Evolutionary conservation across 1,284 basidiomycete species (phyloP), one percentile per base, ranked within the genome.

Genomic region (Pascua guehoae): DNA sequence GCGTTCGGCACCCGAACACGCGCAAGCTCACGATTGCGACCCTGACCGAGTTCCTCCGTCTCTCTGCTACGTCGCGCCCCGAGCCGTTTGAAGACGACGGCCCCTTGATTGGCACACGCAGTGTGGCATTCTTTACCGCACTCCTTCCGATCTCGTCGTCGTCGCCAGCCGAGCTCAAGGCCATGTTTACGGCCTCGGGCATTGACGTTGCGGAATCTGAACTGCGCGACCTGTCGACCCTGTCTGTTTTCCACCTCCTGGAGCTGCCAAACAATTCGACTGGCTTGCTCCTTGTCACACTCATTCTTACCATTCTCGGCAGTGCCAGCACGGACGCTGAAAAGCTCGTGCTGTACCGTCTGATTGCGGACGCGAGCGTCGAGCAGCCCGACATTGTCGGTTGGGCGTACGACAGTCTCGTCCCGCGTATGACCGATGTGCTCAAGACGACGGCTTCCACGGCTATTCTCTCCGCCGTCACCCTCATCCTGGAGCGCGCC

Each of bases 91-190:
- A 64, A 12, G 68, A 66, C 41, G 66, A 67, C 38, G 59, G 51
- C 11, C 65, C 63, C 2, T 51, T 63, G 45, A 76, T 90, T 36
- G 80, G 79, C 47, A 75, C 81, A 0, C 84, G 89, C 47, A 84
- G 84, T 3, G 75, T 91, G 37, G 88, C 88, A 15, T 93, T 89
- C 76, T 90, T 94, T 76, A 75, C 91, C 40, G 87, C 88, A 2
- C 78, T 94, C 15, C 73, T 93, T 2, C 86, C 91, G 1, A 80
- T 86, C 45, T 84, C 86, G 14, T 52, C 60, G 8, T 84, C 85
- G 10, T 84, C 82, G 7, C 76, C 79, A 10, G 75, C 77, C 17
- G 89, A 87, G 66, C 78, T 69, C 32, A 69, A 81, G 58, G 77
- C 74, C 40, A 78, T 92, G 41, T 76, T 91, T 52, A 79, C 80